A percentile compares a stretch with the other conserved stretches of the same genome.
Conservation (phyloP, 1,284 basidiomycete genomes). For the Puccinia hordei region DNA sequence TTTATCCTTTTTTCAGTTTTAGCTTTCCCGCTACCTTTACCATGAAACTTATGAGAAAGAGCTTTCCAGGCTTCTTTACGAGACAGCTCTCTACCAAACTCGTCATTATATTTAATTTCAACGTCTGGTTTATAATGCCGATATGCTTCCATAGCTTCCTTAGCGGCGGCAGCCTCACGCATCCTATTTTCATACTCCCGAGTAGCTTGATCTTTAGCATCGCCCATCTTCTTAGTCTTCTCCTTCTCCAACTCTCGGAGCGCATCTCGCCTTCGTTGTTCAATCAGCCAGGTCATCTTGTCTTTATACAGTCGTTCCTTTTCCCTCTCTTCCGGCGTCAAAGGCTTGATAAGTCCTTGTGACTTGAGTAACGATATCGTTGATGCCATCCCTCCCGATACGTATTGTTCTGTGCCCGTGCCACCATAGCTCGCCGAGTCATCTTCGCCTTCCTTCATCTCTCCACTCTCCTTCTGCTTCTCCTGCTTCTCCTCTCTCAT, state of each 20-base stretch:
- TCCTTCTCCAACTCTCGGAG: conserved; percentile 78
- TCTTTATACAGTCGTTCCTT: conserved; percentile 81
- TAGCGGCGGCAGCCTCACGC: conserved; percentile 86
- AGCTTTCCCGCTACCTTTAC: conserved; percentile 49
- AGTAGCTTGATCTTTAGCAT: conserved; percentile 79
- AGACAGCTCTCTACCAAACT: conserved; percentile 84
- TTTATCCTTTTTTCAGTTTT: conserved; percentile 49
- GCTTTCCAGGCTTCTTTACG: conserved; percentile 73
- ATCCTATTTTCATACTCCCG: conserved; percentile 90
- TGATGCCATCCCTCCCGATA: conserved; percentile 69
- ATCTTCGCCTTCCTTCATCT: conserved; percentile 13
- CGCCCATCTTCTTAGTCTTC: conserved; percentile 42
- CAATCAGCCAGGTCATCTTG: conserved; percentile 85
- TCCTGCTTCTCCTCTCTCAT: not conserved
- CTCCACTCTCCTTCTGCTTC: conserved; percentile 1
- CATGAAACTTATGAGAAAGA: conserved; percentile 50
- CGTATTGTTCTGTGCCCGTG: conserved; percentile 45
- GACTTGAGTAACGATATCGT: conserved; percentile 84
- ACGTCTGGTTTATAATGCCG: conserved; percentile 95
- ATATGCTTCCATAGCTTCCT: conserved; percentile 78
- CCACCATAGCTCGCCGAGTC: conserved; percentile 25
- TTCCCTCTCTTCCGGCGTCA: conserved; percentile 70
- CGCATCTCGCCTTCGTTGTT: conserved; percentile 73
- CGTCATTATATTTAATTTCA: conserved; percentile 94
- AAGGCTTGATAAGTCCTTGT: conserved; percentile 79